phyloP scores from a whole-genome alignment of 768 basidiomycete species.

The Psilocybe cubensis region DNA sequence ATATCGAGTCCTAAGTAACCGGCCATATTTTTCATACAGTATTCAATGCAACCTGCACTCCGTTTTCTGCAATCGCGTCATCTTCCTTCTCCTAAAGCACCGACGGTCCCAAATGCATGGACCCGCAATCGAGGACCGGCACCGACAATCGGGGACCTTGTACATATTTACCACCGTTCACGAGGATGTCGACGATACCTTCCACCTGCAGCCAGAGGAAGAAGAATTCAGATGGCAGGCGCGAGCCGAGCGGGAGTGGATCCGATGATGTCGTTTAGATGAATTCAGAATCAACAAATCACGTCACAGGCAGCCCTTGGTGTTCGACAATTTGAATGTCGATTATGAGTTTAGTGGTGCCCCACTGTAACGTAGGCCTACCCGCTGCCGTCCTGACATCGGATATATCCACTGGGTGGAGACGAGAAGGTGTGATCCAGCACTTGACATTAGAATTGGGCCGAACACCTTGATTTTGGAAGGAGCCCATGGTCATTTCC shows the following conservation, averaged over 20 bases:
- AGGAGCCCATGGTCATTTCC: no score
- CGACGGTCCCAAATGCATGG: not conserved
- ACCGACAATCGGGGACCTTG: not conserved
- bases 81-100: slow-evolving; percentile 1
- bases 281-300: no score
- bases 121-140: not conserved
- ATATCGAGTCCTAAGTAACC: not conserved
- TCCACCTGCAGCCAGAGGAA: not conserved
- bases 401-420: not conserved
- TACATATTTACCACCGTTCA: not conserved
- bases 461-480: no score
- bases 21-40: not conserved
- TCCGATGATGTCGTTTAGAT: not conserved
- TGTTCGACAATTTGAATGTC: not conserved
- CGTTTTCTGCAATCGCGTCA: slow-evolving; percentile 3
- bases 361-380: not conserved
- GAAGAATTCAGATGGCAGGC: not conserved
- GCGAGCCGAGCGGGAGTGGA: not conserved
- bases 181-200: not conserved
- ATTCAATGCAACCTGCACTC: slow-evolving; percentile 7
- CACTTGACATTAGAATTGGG: not conserved
- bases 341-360: not conserved
- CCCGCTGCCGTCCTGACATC: not conserved
- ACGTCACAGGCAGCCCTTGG: not conserved
- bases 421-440: not conserved